A percentile compares a stretch with the other conserved stretches of the same genome.
These are phyloP conservation scores for Luffa aegyptiaca DNA, from an alignment of 306 rosid genomes.

Conservation along the genomic window DNA sequence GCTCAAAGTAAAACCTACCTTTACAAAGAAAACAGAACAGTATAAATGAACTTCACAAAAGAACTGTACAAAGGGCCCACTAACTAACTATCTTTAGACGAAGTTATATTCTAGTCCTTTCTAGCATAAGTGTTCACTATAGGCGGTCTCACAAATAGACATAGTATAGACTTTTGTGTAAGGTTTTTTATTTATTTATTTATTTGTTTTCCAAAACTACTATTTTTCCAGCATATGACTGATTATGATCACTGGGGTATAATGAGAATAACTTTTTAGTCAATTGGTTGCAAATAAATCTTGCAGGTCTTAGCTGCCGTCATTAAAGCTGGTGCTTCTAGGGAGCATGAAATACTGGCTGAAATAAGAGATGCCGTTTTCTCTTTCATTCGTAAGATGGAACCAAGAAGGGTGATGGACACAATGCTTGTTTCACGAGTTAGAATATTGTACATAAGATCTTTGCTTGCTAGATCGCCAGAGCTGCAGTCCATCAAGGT, in stretches of 20 bases:
- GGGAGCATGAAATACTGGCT: constrained; percentile 98
- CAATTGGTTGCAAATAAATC: neutral
- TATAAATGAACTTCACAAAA: too few relatives aligned
- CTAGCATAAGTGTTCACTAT: too few relatives aligned
- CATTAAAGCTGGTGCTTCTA: constrained; percentile 95
- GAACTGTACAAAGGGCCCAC: too few relatives aligned
- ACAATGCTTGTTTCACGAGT: constrained; percentile 99
- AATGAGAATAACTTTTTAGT: neutral
- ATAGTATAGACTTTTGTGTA: neutral
- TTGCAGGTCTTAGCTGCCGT: constrained; percentile 92
- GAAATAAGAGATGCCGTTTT: constrained; percentile 93
- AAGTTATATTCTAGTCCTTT: too few relatives aligned
- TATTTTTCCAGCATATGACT: neutral
- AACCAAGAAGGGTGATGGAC: constrained; percentile 94
- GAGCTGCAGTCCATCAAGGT: constrained; percentile 98
- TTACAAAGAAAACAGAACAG: too few relatives aligned
- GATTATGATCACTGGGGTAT: neutral
- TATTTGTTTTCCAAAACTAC: neutral
- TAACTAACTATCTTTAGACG: too few relatives aligned
- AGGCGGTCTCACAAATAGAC: neutral
- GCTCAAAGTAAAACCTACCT: too few relatives aligned
- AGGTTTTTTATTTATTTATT: neutral
- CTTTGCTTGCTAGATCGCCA: constrained; percentile 90
- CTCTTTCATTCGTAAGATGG: constrained; percentile 88
- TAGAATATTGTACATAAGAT: constrained; percentile 86